Evolutionary conservation across 306 rosid genomes (phyloP), one percentile per base, ranked within the genome.

Genomic region (Trifolium repens): DNA sequence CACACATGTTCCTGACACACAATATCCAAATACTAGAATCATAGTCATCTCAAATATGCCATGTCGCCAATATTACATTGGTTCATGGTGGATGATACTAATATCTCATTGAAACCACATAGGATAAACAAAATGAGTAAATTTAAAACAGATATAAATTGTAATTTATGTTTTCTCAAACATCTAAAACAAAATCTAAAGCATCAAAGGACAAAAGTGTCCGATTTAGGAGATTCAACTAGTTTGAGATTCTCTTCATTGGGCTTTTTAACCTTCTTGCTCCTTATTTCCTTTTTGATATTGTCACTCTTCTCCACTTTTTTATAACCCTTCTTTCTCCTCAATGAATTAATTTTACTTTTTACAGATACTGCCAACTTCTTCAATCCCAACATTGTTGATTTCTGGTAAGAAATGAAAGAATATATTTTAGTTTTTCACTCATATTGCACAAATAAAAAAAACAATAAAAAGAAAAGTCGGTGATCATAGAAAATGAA

Each of bases 271-370:
- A 96, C 96, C 71, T 91, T 93, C 63, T 73, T 93, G 87, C 98
- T 93, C 62, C 85, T 81, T 4, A 89, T 93, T 84, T 93, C 97
- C 30, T 87, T 84, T 76, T 97, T 87, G 96, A 91, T 93, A 66
- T 96, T 93, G 12, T 91, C 98, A 67, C 94, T 93, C 89, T 93
- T 93, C 79, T 88, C 98, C 61, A 93, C 78, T 90, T 91, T 89
- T 76, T 89, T 86, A 32, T 93, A 93, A 34, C 82, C 69, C 15
- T 90, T 91, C 89, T 88, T 91, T 81, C 72, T 64, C 86, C 84
- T 89, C 90, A 93, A 40, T 0, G 82, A 87, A 80, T 75, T 85
- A 34, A 93, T 84, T 67, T 88, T 93, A 5, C 92, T 82, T 62
- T 92, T 92, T 70, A 92, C 84, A 15, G 63, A 81, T 87, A 73